Evolutionary conservation across 108 stramenopile genomes (phyloP), one percentile per base, ranked within the genome.

Genomic region (Conticribra weissflogii): DNA sequence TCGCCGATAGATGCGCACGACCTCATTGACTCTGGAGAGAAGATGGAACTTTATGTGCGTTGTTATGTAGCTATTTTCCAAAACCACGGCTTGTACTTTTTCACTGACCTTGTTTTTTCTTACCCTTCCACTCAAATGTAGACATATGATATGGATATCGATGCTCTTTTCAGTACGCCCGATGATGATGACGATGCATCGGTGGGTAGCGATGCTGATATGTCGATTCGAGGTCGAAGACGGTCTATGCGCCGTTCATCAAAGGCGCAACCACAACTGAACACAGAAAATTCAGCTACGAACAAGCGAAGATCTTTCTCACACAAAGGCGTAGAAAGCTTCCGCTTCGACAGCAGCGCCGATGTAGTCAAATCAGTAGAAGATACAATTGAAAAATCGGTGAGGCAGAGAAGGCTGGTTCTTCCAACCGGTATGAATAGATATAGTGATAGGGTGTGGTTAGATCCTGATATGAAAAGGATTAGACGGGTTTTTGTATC

Each of bases 61-160:
- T 3, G 1, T 9, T 57, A 30, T 17, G 3, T n/a, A 3, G 23
- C 2, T 16, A 54, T 12, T 45, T 45, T 16, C 16, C 9, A 45
- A 9, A 14, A 16, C 8, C 36, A 9, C 12, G 36, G 5, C 36
- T 41, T 41, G 8, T 41, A 9, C 36, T 41, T 28, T 31, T 32
- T 48, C 25, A 45, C 46, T 70, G 27, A 32, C 50, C 25, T 59
- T 5, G 1, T 23, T 62, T 1, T 28, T 28, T 50, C 31, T 16
- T 31, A 25, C 24, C 55, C 67, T 31, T 41, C 14, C 17, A 9
- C 19, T 47, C 32, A 71, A 5, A 5, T 5, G 51, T 88, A 81
- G 46, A 94, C 93, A 2, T 91, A 74, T 65, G 93, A 94, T 48
- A 89, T 94, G 83, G 90, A 91, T 60, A 80, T 94, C 32, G 79